phyloP scores from a whole-genome alignment of 441 rosid genomes.

The Gossypium trilobum region DNA sequence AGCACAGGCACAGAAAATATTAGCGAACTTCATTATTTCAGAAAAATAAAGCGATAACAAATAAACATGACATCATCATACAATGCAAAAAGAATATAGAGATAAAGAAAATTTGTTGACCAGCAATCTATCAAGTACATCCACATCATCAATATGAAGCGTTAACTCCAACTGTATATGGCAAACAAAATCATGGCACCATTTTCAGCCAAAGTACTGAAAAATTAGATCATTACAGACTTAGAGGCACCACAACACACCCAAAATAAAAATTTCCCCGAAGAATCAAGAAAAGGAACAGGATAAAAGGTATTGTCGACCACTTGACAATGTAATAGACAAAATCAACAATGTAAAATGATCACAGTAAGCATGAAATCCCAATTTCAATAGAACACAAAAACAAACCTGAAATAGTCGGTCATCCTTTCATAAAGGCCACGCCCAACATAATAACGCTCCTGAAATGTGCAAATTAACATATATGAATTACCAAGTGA shows the following conservation, averaged over 20 bases:
- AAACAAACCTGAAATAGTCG: conserved; percentile 82
- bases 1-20: conserved; percentile 2
- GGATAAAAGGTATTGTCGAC: neutral
- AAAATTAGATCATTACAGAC: neutral
- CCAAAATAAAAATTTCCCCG: neutral
- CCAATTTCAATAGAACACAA: conserved; percentile 3
- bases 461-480: conserved; percentile 46
- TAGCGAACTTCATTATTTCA: conserved; percentile 9
- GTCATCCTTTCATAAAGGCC: conserved; percentile 84
- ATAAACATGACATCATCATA: neutral
- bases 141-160: neutral
- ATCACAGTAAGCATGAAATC: conserved; percentile 3
- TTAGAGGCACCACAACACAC: neutral
- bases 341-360: conserved; percentile 1
- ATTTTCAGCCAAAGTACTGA: neutral
- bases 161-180: neutral
- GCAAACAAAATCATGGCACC: neutral
- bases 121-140: neutral
- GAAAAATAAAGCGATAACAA: neutral
- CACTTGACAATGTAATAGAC: neutral
- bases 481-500: neutral
- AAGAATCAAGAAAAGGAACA: neutral
- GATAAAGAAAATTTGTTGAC: neutral
- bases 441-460: conserved; percentile 95
- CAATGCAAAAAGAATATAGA: conserved; percentile 6